Base-by-base conservation (phyloP, 2,329 filamentous ascomycete genomes). In the Trichoderma aggressivum region DNA sequence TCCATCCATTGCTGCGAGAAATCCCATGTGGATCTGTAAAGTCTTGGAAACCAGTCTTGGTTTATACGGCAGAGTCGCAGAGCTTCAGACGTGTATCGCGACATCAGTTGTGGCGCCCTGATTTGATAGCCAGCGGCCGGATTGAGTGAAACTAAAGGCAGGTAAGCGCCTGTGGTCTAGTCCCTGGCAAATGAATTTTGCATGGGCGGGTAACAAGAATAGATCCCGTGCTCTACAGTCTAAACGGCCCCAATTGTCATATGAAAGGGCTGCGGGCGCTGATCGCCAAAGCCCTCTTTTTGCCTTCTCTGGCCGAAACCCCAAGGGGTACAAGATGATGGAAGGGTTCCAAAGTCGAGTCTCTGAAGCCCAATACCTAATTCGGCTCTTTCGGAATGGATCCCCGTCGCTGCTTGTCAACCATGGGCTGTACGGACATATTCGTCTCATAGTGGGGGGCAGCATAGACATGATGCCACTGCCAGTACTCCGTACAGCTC, bases 161-260 rank as follows among this genome's bases (percentile, higher is more conserved):
- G 32, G 56, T 53, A 61, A 43, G 28, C 21, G 30, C 16, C 56
- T 53, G 26, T 12, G 39, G 21, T 24, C 21, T 61, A 30, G 66
- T 53, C 28, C 39, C 55, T 69, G 71, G 36, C 60, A 62, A 70
- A 70, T 55, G 67, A 47, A 32, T 73, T 73, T 79, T 82, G 81
- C 82, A 84, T 78, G 80, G 80, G 80, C 81, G 81, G 81, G 80
- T 82, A 83, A 78, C 79, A 80, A 76, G 79, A 58, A 78, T 76
- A 72, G 72, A 66, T 74, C 73, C 75, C 74, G 76, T 72, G 71
- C 47, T 70, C 65, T 43, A 53, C 62, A 76, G 76, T 63, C 18
- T 56, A 43, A 56, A 68, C 10, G 11, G 47, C 24, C 58, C 24
- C 30, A 43, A 43, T 36, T 18, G 21, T 55, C 24, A 36, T 53